These are phyloP conservation scores for Malus orientalis DNA, from an alignment of 306 rosid species.

Conservation along the genomic window DNA sequence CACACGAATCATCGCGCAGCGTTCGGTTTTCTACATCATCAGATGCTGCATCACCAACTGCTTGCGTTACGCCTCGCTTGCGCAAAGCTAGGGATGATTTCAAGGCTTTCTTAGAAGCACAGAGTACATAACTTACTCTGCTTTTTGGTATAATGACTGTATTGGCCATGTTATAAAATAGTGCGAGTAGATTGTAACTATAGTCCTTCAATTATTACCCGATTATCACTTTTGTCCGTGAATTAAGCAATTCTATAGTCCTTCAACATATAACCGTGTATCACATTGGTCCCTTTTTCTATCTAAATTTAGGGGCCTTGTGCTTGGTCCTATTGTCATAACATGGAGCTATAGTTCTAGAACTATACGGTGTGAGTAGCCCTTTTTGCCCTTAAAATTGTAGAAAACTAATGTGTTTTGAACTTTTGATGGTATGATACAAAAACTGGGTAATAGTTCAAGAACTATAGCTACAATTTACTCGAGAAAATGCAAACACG, in stretches of 20 bases:
- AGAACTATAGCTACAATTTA: background rate
- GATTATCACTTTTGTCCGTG: background rate
- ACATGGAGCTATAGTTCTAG: background rate
- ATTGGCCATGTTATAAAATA: background rate
- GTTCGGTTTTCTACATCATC: constrained; percentile 61
- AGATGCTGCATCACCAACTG: constrained; percentile 53
- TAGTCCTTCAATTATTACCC: background rate
- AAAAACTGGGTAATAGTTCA: background rate
- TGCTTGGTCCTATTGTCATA: background rate
- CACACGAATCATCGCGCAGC: constrained; percentile 44
- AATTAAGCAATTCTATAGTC: too few species aligned
- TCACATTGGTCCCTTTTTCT: background rate
- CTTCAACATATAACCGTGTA: too few species aligned
- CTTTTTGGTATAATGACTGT: background rate
- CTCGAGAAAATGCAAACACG: background rate
- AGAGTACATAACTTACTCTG: constrained; percentile 33
- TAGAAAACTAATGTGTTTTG: background rate
- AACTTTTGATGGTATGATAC: background rate
- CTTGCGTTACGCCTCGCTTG: constrained; percentile 64
- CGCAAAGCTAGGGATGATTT: constrained; percentile 65
- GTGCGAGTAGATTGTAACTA: background rate
- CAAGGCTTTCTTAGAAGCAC: constrained; percentile 69
- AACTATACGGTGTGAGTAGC: background rate
- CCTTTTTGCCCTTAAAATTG: background rate
- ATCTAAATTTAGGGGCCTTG: background rate